These are phyloP conservation scores for Mimosa bimucronata DNA, from an alignment of 306 rosid species.

Conservation along the genomic window DNA sequence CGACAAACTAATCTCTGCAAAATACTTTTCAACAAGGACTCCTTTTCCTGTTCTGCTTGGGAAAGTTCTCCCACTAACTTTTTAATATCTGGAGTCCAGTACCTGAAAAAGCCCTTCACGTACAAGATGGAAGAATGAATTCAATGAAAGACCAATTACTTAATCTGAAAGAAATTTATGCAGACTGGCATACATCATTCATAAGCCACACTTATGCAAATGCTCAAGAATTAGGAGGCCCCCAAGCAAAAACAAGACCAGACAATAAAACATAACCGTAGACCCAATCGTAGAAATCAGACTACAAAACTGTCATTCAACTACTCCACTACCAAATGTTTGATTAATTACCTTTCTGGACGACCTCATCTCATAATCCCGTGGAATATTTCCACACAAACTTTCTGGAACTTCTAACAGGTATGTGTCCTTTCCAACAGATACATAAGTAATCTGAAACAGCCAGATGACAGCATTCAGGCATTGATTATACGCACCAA, in stretches of 20 bases:
- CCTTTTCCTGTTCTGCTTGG: slow-evolving; percentile 76
- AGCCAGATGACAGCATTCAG: slow-evolving; percentile 35
- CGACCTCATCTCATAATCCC: slow-evolving; percentile 76
- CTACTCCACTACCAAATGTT: slow-evolving; percentile 20
- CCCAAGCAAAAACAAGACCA: slow-evolving; percentile 8
- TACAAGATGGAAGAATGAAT: slow-evolving; percentile 39
- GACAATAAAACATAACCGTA: slow-evolving; percentile 4
- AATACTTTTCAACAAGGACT: slow-evolving; percentile 73
- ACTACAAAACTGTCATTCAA: slow-evolving; percentile 6
- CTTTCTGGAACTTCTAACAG: slow-evolving; percentile 91
- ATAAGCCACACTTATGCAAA: not conserved
- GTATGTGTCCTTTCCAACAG: slow-evolving; percentile 81
- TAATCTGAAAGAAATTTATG: not conserved
- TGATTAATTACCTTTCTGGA: slow-evolving; percentile 69
- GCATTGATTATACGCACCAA: slow-evolving; percentile 15
- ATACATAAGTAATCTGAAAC: slow-evolving; percentile 73
- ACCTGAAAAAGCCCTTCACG: slow-evolving; percentile 85
- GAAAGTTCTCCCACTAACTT: slow-evolving; percentile 63
- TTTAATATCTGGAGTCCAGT: slow-evolving; percentile 90
- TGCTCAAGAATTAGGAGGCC: slow-evolving; percentile 22
- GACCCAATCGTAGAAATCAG: slow-evolving; percentile 5
- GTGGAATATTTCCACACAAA: slow-evolving; percentile 55
- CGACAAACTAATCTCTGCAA: slow-evolving; percentile 77
- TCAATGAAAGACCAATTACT: slow-evolving; percentile 26
- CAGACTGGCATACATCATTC: slow-evolving; percentile 1